Evolutionary conservation across 495 filamentous ascomycete species (phyloP), one percentile per base, ranked within the genome.

Genomic region (Xylaria bambusicola): DNA sequence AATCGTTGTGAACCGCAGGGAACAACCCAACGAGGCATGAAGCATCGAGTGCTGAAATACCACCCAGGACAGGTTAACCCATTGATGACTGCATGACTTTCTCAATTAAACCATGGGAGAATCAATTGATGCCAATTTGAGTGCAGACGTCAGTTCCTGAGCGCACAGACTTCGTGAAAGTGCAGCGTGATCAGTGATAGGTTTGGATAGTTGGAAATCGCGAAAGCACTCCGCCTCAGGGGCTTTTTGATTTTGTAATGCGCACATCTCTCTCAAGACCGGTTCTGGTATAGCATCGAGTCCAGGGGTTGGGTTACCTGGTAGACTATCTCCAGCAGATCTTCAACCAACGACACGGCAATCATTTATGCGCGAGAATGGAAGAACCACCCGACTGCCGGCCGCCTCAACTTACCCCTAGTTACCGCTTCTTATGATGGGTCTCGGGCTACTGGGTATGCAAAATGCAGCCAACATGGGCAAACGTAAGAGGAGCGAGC

Each of bases 401-500:
- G 49, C 48, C 48, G 57, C 57, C 48, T 60, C 40, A 41, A 53
- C 38, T 60, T 60, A 40, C 57, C 57, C 23, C 49, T 9, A 40
- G 38, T 1, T 31, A 45, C 20, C 42, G 57, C 27, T 9, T 35
- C 53, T 53, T 48, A 60, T 60, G 48, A 60, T 53, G 49, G 8
- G 44, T 26, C 24, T 42, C 36, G 56, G 36, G 23, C 50, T 33
- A 33, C 50, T 33, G 12, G 2, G n/a, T 24, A 52, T 53, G 50
- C 20, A 35, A 53, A 53, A n/a, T 26, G 50, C 33, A 41, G 35
- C 42, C 42, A 46, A 20, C 42, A 26, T 46, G 42, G 42, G 12
- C 36, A 38, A 38, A 13, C 36, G 36, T 13, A 10, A 38, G 36
- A 38, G 36, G 3, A 3, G 5, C 12, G 3, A 10, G 3, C 15